A percentile compares a stretch with the other conserved stretches of the same genome.
phyloP scores from a whole-genome alignment of 306 rosid genomes.

The Arachis stenosperma region DNA sequence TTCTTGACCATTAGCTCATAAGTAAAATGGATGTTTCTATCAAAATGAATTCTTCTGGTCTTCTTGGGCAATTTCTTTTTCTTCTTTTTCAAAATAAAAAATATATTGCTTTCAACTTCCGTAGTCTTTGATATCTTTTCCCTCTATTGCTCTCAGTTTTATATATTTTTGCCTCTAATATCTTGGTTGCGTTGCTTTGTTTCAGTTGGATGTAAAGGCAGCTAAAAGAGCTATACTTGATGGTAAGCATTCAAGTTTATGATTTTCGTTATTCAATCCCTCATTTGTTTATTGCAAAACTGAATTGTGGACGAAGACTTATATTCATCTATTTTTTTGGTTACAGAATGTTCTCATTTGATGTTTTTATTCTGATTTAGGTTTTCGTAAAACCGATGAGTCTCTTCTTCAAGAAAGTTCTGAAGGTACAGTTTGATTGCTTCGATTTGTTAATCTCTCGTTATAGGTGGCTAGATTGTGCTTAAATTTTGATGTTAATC shows the following conservation, averaged over 20 bases:
- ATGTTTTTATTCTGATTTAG: constrained; percentile 40
- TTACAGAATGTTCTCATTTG: constrained; percentile 26
- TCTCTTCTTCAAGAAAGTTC: constrained; percentile 75
- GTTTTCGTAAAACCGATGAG: constrained; percentile 82
- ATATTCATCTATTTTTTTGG: constrained; percentile 17
- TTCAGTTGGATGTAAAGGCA: constrained; percentile 79
- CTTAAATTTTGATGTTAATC: constrained; percentile 22
- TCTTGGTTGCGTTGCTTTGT: constrained; percentile 26
- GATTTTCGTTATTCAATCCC: not conserved
- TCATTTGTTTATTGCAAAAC: not conserved
- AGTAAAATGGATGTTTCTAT: not conserved
- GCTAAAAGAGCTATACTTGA: constrained; percentile 84
- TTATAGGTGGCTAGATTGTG: constrained; percentile 2
- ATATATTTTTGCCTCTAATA: constrained; percentile 31
- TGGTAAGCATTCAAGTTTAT: constrained; percentile 50
- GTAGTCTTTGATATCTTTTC: not conserved
- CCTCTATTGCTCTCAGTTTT: constrained; percentile 14
- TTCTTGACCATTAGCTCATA: not conserved
- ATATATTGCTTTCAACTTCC: not conserved
- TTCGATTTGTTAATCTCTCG: constrained; percentile 28
- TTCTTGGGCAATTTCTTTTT: not conserved
- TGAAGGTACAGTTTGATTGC: constrained; percentile 52
- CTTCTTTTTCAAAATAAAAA: too few species aligned
- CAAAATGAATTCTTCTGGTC: constrained; percentile 12
- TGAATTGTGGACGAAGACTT: not conserved